Base-by-base conservation (phyloP, 345 rosid genomes). In the Cardamine occulta region DNA sequence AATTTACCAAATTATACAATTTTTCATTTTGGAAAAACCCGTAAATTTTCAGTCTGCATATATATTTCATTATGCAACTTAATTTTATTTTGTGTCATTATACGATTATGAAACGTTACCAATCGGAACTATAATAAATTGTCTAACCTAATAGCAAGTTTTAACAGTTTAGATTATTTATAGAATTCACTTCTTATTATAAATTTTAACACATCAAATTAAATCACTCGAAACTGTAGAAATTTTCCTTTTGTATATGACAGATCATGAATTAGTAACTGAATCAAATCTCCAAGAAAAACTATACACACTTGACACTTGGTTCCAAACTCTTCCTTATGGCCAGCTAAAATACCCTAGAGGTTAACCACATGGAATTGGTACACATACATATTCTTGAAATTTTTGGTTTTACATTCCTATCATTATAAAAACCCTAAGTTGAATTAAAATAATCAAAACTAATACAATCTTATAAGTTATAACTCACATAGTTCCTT, bases 311-410 rank as follows among this genome's bases (percentile, higher is more conserved):
- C 70, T 63, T 73, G 63, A 24, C 28, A 24, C 28, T 24, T 24
- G 28, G 28, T 24, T 24, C 28, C 77, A 74, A 64, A 48, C 37
- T 59, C 45, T 57, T 14, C 13, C 58, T 48, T 40, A 60, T 60
- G 49, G 49, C 51, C 59, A 60, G 59, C 75, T 48, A 32, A 47
- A 74, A 55, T 55, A 55, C 29, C 49, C 37, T 64, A 44, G 57
- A 57, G 77, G 12, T 5, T 14, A 51, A 49, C 56, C 79, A 75
- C 79, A 68, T 68, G 79, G 79, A 24, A 24, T 75, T 34, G 37
- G 28, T 51, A 31, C 63, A 68, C 28, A 32, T 0, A 23, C 48
- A 54, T n/a, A 74, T 47, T 74, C 65, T 66, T 56, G 12, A 26
- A 21, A 5, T 73, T 73, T 73, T 73, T 73, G 62, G 68, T 73